These are phyloP conservation scores for Apiospora aurea DNA, from an alignment of 2,329 filamentous ascomycete genomes.

Conservation along the genomic window DNA sequence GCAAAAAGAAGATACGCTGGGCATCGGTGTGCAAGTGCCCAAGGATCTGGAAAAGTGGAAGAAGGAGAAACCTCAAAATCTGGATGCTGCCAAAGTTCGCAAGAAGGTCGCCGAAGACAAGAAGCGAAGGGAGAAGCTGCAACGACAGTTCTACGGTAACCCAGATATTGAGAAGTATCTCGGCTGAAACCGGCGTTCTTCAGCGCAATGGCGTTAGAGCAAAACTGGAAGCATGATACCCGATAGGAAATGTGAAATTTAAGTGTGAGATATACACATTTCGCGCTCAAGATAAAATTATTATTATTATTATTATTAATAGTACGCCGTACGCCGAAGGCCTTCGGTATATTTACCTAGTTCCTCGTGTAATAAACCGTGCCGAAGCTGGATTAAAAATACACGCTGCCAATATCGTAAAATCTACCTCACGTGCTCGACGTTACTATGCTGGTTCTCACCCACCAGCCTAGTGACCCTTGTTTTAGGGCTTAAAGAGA, in stretches of 20 bases:
- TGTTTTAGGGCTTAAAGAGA: too few relatives aligned
- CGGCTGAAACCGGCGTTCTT: constrained; percentile 43
- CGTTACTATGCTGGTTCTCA: too few relatives aligned
- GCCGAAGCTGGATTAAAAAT: too few relatives aligned
- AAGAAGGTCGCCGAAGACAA: constrained; percentile 68
- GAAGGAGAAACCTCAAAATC: constrained; percentile 52
- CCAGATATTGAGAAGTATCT: constrained; percentile 81
- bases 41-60: constrained; percentile 48
- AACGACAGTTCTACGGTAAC: constrained; percentile 75
- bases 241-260: background rate
- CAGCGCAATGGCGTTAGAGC: background rate
- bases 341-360: too few relatives aligned
- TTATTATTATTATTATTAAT: too few relatives aligned
- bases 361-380: too few relatives aligned
- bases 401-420: too few relatives aligned
- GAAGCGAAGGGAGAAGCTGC: constrained; percentile 68
- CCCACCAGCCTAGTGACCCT: too few relatives aligned
- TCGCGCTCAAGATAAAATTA: background rate
- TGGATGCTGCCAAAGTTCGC: constrained; percentile 76
- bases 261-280: background rate
- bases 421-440: too few relatives aligned
- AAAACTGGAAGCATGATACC: background rate
- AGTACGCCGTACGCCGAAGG: too few relatives aligned
- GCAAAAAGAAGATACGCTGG: constrained; percentile 75
- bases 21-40: constrained; percentile 66